Conservation (phyloP, 139 green algal genomes). For the Chlamydomonas eustigma region DNA sequence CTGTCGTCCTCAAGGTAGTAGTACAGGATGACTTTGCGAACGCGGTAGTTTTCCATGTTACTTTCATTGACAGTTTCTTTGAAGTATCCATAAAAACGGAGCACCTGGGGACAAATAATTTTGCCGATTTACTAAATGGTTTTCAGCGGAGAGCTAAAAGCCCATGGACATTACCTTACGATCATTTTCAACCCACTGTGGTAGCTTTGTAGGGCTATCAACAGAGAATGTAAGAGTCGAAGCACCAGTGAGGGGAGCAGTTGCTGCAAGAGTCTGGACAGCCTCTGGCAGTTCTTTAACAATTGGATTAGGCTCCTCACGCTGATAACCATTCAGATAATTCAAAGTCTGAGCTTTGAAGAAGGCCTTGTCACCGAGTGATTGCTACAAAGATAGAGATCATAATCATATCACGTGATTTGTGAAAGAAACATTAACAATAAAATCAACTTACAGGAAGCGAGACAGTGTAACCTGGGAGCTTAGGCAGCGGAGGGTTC, state of each 20-base stretch:
- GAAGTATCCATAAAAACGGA: slow-evolving; percentile 92
- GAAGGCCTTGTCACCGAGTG: slow-evolving; percentile 44
- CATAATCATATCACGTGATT: not conserved
- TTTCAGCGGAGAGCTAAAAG: too few relatives aligned
- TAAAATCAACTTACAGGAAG: slow-evolving; percentile 47
- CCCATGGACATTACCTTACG: slow-evolving; percentile 64
- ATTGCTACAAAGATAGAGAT: slow-evolving; percentile 23
- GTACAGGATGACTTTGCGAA: slow-evolving; percentile 78
- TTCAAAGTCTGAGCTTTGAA: slow-evolving; percentile 61
- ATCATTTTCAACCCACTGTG: slow-evolving; percentile 78
- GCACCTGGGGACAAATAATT: slow-evolving; percentile 78
- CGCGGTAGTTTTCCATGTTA: slow-evolving; percentile 70
- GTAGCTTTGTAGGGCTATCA: slow-evolving; percentile 43
- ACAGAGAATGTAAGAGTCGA: not conserved
- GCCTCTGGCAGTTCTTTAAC: slow-evolving; percentile 24
- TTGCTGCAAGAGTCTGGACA: not conserved
- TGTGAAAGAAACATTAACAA: not conserved
- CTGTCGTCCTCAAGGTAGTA: slow-evolving; percentile 89
- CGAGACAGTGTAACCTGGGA: slow-evolving; percentile 68
- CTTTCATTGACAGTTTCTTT: slow-evolving; percentile 75
- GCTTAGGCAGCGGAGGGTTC: slow-evolving; percentile 53
- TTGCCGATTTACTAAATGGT: too few relatives aligned
- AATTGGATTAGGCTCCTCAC: slow-evolving; percentile 36
- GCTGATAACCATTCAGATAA: slow-evolving; percentile 69
- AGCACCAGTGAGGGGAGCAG: not conserved